Percentiles rank a stretch among this genome's conserved stretches.
Conservation (phyloP, 306 rosid species). For the Betula pendula region DNA sequence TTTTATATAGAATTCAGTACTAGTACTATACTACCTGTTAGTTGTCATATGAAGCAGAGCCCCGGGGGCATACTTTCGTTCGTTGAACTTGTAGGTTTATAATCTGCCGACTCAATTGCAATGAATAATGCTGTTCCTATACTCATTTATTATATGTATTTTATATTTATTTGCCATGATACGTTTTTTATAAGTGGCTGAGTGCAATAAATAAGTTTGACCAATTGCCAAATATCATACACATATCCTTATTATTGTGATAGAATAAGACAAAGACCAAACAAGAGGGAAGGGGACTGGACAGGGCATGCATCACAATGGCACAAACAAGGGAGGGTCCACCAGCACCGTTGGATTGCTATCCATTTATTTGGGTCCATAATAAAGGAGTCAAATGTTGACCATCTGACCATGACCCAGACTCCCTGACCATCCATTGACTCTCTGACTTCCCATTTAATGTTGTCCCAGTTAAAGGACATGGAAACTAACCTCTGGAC, state of each 20-base stretch:
- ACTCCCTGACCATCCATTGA: conserved; percentile 41
- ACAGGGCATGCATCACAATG: background rate
- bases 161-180: too few species aligned
- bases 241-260: too few species aligned
- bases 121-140: too few species aligned
- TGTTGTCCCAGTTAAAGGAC: background rate
- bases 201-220: too few species aligned
- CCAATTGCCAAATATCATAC: too few species aligned
- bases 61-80: too few species aligned
- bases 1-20: background rate
- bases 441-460: conserved; percentile 47
- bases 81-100: too few species aligned
- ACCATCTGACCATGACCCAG: conserved; percentile 34
- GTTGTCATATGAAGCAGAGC: background rate
- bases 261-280: background rate
- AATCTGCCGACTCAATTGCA: too few species aligned
- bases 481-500: background rate
- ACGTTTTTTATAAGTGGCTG: too few species aligned
- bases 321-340: conserved; percentile 37
- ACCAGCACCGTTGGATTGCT: conserved; percentile 45
- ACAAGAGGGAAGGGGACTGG: background rate
- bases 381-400: conserved; percentile 25
- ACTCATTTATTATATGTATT: too few species aligned
- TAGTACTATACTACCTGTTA: background rate
- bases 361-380: conserved; percentile 19